Evolutionary conservation across 352 stramenopile species (phyloP).

Genomic region (Globisporangium iwayamae): DNA sequence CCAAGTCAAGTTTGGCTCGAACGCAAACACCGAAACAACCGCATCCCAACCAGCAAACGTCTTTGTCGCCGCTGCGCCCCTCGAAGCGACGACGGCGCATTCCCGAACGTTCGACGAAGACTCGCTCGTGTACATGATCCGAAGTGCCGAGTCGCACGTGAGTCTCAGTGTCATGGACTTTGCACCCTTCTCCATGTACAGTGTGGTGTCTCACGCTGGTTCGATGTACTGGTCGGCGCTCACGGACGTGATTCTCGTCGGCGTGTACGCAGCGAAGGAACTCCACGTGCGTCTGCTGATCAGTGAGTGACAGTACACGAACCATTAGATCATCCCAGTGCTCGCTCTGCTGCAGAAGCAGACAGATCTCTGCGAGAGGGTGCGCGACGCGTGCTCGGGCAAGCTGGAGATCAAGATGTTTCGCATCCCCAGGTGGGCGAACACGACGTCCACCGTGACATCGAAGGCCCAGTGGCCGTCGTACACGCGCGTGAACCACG

Average conservation of each 20-base stretch:
- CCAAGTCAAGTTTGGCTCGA: constrained; percentile 18
- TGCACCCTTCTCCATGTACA: constrained; percentile 64
- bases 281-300: constrained; percentile 64
- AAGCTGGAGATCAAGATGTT: constrained; percentile 72
- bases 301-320: constrained; percentile 75
- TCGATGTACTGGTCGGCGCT: constrained; percentile 68
- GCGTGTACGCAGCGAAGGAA: constrained; percentile 49
- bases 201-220: constrained; percentile 26
- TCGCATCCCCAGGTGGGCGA: constrained; percentile 67
- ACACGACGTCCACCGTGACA: constrained; percentile 38
- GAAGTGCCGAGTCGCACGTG: constrained; percentile 43
- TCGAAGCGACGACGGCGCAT: constrained; percentile 46
- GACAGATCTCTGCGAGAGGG: constrained; percentile 37
- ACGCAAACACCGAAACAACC: neutral
- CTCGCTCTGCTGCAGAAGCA: constrained; percentile 48
- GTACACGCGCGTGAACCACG: constrained; percentile 82
- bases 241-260: constrained; percentile 53
- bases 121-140: constrained; percentile 70
- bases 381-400: constrained; percentile 37
- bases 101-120: constrained; percentile 70
- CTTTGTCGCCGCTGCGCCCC: constrained; percentile 62
- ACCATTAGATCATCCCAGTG: constrained; percentile 45
- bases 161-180: constrained; percentile 86
- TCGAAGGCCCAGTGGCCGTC: constrained; percentile 42
- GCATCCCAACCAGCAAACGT: constrained; percentile 19